Evolutionary conservation across 73 alveolate genomes (phyloP), one percentile per base, ranked within the genome.

Genomic region (Breviolum minutum): DNA sequence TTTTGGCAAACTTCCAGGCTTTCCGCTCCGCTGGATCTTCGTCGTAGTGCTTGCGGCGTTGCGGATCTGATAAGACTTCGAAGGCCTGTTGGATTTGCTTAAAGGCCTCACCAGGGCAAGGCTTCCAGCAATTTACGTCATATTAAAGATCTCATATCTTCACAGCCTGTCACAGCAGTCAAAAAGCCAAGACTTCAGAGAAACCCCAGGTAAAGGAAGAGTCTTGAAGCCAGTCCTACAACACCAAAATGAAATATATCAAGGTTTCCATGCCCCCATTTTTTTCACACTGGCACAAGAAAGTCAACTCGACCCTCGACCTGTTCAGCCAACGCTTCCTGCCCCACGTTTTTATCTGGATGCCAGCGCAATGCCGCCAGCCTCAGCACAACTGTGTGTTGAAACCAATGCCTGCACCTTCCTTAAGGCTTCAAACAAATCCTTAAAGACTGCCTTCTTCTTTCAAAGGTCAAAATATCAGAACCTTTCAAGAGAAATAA

Each of bases 341-440:
- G 73, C 27, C 95, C 95, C 95, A 88, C 95, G 71, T 88, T 88
- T 86, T 88, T 88, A 61, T 88, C 95, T 0, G 95, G 95, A n/a
- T 88, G 95, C 95, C 95, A 88, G 24, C 74, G 68, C 40, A 88
- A 71, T 5, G 95, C 95, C 13, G 84, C 86, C 54, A 88, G 95
- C 22, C 85, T 76, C n/a, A 40, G 54, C 54, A 3, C 54, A 40
- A 40, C 54, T 40, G 54, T 40, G 5, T 40, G 54, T 3, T 40
- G 54, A 40, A 40, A 40, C 54, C 54, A 40, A 40, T 40, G 54
- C 54, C 54, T 40, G 54, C 54, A 40, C 54, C 54, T 40, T 3
- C 54, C 54, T 40, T 40, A 40, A 40, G 54, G 54, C 54, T 40
- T 40, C 54, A 40, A 40, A 40, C 54, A 40, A 40, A 40, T 3